Percentiles rank a stretch among this genome's conserved stretches.
These are phyloP conservation scores for Multifurca ochricompacta DNA, from an alignment of 768 basidiomycete genomes.

Conservation along the genomic window DNA sequence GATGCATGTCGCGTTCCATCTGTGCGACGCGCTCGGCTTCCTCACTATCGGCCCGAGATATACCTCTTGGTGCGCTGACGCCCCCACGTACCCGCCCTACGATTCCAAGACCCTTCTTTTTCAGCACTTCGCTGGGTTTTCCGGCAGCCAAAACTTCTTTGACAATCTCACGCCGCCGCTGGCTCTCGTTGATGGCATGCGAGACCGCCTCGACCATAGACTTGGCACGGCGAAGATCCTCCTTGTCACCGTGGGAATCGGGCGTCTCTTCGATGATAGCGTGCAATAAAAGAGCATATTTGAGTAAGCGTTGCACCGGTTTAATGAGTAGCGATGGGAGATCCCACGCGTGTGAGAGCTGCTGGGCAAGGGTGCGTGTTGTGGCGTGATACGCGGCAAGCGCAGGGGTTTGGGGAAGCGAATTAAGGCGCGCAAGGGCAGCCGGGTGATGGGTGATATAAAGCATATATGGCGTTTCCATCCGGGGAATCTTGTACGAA, in stretches of 20 bases:
- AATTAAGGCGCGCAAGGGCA: slow-evolving; percentile 60
- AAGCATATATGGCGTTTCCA: slow-evolving; percentile 66
- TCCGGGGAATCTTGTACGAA: slow-evolving; percentile 52
- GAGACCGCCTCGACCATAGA: slow-evolving; percentile 64
- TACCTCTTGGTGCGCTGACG: slow-evolving; percentile 44
- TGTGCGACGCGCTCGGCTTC: slow-evolving; percentile 12
- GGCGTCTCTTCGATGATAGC: slow-evolving; percentile 73
- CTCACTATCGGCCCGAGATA: slow-evolving; percentile 35
- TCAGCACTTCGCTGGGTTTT: slow-evolving; percentile 20
- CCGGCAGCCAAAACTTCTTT: slow-evolving; percentile 52
- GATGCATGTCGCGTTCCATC: slow-evolving; percentile 15
- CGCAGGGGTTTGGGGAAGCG: slow-evolving; percentile 44
- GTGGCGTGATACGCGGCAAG: slow-evolving; percentile 59
- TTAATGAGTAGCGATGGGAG: slow-evolving; percentile 92
- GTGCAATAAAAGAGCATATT: slow-evolving; percentile 81
- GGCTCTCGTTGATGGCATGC: slow-evolving; percentile 68
- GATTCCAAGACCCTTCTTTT: slow-evolving; percentile 35
- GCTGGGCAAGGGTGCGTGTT: slow-evolving; percentile 57
- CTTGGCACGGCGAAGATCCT: slow-evolving; percentile 45
- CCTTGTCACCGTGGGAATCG: slow-evolving; percentile 58
- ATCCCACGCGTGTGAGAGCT: slow-evolving; percentile 85
- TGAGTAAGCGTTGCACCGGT: slow-evolving; percentile 92
- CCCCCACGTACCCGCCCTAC: slow-evolving; percentile 52
- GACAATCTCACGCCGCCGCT: slow-evolving; percentile 70
- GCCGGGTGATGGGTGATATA: slow-evolving; percentile 78